Evolutionary conservation across 2,329 filamentous ascomycete genomes (phyloP), one percentile per base, ranked within the genome.

Genomic region (Pseudogymnoascus sp.): DNA sequence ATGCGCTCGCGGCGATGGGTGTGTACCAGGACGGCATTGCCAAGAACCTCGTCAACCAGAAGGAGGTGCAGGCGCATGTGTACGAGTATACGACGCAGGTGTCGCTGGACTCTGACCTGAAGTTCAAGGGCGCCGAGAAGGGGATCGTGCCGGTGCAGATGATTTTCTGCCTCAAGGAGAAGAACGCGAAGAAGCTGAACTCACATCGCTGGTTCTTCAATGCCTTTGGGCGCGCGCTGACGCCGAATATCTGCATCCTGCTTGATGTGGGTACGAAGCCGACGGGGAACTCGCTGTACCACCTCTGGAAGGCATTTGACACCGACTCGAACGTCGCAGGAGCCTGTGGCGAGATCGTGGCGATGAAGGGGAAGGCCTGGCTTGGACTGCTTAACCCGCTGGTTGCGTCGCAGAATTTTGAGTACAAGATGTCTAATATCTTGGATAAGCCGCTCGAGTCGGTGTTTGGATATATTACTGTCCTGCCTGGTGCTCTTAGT

Each of bases 391-490:
- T 99, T 53, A 99, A 99, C 71, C 95, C 95, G 0, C 81, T 99
- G 5, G 93, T 99, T 14, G 95, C 95, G 0, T 96, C 92, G 53
- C 95, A 99, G 72, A 99, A 99, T 74, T 99, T 99, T 69, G 95
- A 99, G 79, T 99, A 99, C 81, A 99, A 99, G 77, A 97, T 99
- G 91, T 96, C 92, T 42, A 99, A 99, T 71, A 99, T 99, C 71
- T 81, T 99, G 26, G 95, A 99, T 74, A 99, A 99, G 76, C 95
- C 95, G 0, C 80, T 99, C 1, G 95, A 99, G 75, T 96, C 91
- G 0, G 93, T 96, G 0, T 99, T 99, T 74, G 95, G 95, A 1
- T 99, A 97, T 74, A 99, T 99, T 69, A 97, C 93, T 5, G 95
- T 99, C 69, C 79, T 99, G 67, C 96, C 95, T 0, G 96, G 95